Evolutionary conservation across 768 basidiomycete genomes (phyloP), one percentile per base, ranked within the genome.

Genomic region (Galerina marginata): DNA sequence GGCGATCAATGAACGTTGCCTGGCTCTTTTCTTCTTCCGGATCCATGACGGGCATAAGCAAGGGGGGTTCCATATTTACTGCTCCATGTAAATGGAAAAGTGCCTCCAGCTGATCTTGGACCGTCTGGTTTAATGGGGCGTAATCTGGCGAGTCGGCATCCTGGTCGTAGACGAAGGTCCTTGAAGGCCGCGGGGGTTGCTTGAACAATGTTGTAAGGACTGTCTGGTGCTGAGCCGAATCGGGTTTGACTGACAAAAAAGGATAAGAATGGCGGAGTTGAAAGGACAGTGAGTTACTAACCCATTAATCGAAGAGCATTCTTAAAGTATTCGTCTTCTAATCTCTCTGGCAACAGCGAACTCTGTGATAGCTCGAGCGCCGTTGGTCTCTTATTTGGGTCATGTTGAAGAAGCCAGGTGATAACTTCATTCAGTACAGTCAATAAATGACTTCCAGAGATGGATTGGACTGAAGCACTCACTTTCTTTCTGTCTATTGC

Each of bases 31-130:
- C 85, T 33, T 91, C 88, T 15, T 86, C 85, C 3, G 81, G 75
- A 33, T 87, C 82, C 49, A 84, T 80, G 2, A 86, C 80, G 0
- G 91, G 95, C 71, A 93, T 85, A 10, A 97, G 78, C n/a, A 96
- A 73, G 0, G 94, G 90, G 0, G 94, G 90, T 65, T 92, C 91
- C 74, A 90, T 89, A 63, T 95, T 87, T 1, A 96, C 86, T 3
- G 96, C 95, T 6, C 96, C 96, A 68, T 96, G 96, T 4, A 96
- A 81, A 39, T 89, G 86, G 73, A 96, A 96, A 15, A 95, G 87
- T 2, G 88, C 78, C 2, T 84, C 79, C 4, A 97, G 77, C 15
- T 87, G 86, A 50, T 95, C 92, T 62, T 90, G 83, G 5, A 96
- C 92, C 3, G 89, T 86, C 10, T 86, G 84, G 65, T 87, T 90